phyloP scores from a whole-genome alignment of 1,284 basidiomycete genomes.

The Heimioporus retisporus region DNA sequence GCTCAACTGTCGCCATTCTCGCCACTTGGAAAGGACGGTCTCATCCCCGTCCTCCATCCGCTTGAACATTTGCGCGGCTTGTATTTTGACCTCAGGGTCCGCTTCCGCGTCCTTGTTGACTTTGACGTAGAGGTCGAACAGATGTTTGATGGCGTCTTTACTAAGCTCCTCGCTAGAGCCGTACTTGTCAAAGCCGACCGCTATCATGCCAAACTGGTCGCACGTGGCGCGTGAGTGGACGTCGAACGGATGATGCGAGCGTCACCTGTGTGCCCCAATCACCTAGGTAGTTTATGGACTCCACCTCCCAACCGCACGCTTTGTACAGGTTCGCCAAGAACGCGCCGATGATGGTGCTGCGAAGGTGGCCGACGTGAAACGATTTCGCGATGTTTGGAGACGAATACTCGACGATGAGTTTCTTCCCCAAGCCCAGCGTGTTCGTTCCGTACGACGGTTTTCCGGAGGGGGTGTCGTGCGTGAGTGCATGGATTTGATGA shows the following conservation, averaged over 20 bases:
- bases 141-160: constrained; percentile 58
- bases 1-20: constrained; percentile 93
- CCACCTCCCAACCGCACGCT: constrained; percentile 94
- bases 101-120: constrained; percentile 89
- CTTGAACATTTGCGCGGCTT: constrained; percentile 94
- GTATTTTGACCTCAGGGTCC: constrained; percentile 81
- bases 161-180: constrained; percentile 89
- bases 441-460: constrained; percentile 81
- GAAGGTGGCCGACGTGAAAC: constrained; percentile 97
- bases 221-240: constrained; percentile 9
- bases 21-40: constrained; percentile 88
- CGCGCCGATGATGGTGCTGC: constrained; percentile 92
- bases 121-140: constrained; percentile 62
- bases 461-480: constrained; percentile 65
- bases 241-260: background rate
- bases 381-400: constrained; percentile 99
- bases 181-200: constrained; percentile 94
- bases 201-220: constrained; percentile 84
- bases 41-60: constrained; percentile 97
- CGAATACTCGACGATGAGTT: constrained; percentile 85
- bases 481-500: constrained; percentile 83
- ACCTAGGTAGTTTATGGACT: constrained; percentile 94
- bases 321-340: constrained; percentile 95
- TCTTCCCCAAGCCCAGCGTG: constrained; percentile 80
- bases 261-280: constrained; percentile 94